Conservation (phyloP, 169 alveolate species). For the Plasmodium gaboni region DNA sequence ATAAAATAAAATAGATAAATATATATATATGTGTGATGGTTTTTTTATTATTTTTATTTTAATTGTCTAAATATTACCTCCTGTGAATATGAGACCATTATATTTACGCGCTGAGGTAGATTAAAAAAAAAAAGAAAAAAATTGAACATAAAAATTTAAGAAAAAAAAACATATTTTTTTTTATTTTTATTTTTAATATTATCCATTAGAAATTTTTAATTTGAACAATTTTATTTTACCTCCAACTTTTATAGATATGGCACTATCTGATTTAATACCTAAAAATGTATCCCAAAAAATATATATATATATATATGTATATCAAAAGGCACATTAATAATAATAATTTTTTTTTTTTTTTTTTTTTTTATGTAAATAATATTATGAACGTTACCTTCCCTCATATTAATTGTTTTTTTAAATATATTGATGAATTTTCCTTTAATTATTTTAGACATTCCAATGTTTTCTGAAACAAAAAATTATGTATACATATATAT, state of each 20-base stretch:
- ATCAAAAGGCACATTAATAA: not conserved
- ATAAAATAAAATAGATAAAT: not conserved
- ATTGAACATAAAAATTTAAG: not conserved
- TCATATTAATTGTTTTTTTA: slow-evolving; percentile 8
- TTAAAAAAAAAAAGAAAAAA: slow-evolving; percentile 14
- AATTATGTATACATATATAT: not conserved
- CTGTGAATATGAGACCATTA: slow-evolving; percentile 36
- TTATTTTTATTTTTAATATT: not conserved
- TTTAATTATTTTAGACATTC: slow-evolving; percentile 17
- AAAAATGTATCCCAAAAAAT: not conserved
- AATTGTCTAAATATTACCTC: slow-evolving; percentile 17
- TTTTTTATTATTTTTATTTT: too few relatives aligned
- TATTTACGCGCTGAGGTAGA: slow-evolving; percentile 20
- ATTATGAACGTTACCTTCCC: slow-evolving; percentile 28
- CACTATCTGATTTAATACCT: slow-evolving; percentile 54
- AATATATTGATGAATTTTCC: slow-evolving; percentile 40
- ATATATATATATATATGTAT: slow-evolving; percentile 1
- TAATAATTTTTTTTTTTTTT: not conserved
- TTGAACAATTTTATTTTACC: slow-evolving; percentile 6
- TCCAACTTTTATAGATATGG: slow-evolving; percentile 63
- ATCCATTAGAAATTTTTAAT: not conserved
- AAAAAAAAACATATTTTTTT: not conserved
- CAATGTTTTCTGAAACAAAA: slow-evolving; percentile 35
- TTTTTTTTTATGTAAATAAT: not conserved
- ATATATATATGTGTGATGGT: not conserved